These are phyloP conservation scores for Ustilago xerochloae DNA, from an alignment of 1,284 basidiomycete genomes.

Conservation along the genomic window DNA sequence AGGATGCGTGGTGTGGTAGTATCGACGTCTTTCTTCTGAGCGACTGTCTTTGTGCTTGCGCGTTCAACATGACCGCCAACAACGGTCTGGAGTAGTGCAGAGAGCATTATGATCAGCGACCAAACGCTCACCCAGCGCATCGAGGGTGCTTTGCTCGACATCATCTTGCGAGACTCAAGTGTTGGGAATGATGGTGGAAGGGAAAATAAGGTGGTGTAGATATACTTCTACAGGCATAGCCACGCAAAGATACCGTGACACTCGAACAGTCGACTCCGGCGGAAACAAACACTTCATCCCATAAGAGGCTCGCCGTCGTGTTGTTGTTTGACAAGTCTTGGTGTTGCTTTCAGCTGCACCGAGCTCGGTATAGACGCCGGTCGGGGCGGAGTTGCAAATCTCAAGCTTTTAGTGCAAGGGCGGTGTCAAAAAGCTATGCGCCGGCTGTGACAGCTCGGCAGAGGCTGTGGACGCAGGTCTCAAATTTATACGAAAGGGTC, in stretches of 20 bases:
- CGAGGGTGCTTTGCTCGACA: not conserved
- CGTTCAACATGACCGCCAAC: not conserved
- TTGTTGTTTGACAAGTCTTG: too few relatives aligned
- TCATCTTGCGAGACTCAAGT: not conserved
- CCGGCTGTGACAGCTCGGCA: constrained; percentile 2
- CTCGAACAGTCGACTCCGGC: too few relatives aligned
- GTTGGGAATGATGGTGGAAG: not conserved
- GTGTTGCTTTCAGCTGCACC: not conserved
- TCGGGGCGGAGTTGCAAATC: not conserved
- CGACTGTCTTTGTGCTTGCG: not conserved
- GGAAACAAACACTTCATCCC: too few relatives aligned
- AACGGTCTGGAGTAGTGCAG: constrained; percentile 13
- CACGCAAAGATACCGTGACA: too few relatives aligned
- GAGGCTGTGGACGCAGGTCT: not conserved
- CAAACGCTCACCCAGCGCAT: not conserved
- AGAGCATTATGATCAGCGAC: constrained; percentile 11
- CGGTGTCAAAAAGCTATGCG: not conserved
- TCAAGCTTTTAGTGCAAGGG: not conserved
- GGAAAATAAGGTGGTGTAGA: not conserved
- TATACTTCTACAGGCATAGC: not conserved
- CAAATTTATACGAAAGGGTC: not conserved
- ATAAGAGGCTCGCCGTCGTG: too few relatives aligned
- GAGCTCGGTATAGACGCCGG: not conserved
- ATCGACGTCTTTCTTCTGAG: not conserved
- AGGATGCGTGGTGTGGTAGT: constrained; percentile 22